Base-by-base conservation (phyloP, 495 filamentous ascomycete genomes). In the Darksidea phi region DNA sequence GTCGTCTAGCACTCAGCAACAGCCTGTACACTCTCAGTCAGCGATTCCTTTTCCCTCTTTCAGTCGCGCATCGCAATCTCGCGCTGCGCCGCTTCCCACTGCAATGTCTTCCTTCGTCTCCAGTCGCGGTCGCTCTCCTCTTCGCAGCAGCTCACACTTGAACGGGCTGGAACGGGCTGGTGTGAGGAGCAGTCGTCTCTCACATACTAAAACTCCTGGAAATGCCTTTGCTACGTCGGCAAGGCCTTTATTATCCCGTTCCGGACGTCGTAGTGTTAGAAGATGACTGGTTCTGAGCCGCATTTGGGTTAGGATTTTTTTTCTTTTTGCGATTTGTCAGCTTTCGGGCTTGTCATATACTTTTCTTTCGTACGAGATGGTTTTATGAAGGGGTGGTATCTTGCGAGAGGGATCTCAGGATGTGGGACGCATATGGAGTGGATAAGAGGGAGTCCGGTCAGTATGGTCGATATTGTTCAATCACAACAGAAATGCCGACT, bases 31-130 rank as follows among this genome's bases (percentile, higher is more conserved):
- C 38, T 11, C 24, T 13, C 58, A 54, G 24, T 18, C 20, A n/a
- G 24, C 49, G 3, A 36, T 38, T 37, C 36, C 38, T n/a, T 36
- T 52, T 6, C 48, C 48, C 6, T 54, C 50, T 6, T 34, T 54
- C 21, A 15, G 12, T 48, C 58, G 41, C 8, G 36, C 58, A 1
- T 61, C 58, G 6, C 20, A 54, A 34, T 48, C 42, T 12, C 58
- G 50, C 6, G 58, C 58, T 15, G 50, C 38, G 3, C 57, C 48
- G 26, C 36, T 53, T 47, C 57, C 57, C 17, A 53, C 57, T 26
- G 46, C 57, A 4, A 60, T 61, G 50, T 25, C 58, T 17, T 54
- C 49, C 5, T 38, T 24, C 20, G 24, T 61, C 15, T 36, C 48
- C 1, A 24, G 49, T 10, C 47, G n/a, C 25, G 10, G 28, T 32